A percentile compares a stretch with the other conserved stretches of the same genome.
Evolutionary conservation across 345 rosid species (phyloP).

Genomic region (Triadica sebifera): DNA sequence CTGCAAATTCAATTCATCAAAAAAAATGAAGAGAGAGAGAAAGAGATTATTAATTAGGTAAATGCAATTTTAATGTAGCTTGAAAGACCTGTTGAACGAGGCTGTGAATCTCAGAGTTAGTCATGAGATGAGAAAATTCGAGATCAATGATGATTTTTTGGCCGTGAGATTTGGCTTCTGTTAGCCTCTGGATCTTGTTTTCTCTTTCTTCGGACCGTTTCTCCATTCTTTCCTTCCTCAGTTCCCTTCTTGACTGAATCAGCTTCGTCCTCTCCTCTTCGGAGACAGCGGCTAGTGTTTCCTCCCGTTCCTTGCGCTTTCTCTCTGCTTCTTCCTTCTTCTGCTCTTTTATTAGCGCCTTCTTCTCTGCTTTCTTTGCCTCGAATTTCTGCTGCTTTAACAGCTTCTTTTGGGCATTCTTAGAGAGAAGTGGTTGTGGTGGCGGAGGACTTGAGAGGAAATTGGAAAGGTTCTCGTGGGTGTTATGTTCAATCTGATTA

Average conservation of each 20-base stretch:
- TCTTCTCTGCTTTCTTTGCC: slow-evolving; percentile 86
- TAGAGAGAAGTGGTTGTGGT: slow-evolving; percentile 39
- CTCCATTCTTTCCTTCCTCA: slow-evolving; percentile 73
- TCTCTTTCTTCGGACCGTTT: slow-evolving; percentile 67
- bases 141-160: slow-evolving; percentile 81
- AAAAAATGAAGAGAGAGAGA: not conserved
- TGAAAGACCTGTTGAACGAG: slow-evolving; percentile 75
- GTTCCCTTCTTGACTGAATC: slow-evolving; percentile 58
- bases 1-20: slow-evolving; percentile 38
- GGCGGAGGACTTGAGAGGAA: slow-evolving; percentile 2
- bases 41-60: not conserved
- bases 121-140: slow-evolving; percentile 78
- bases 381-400: slow-evolving; percentile 73
- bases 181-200: slow-evolving; percentile 55
- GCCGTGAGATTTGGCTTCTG: slow-evolving; percentile 56
- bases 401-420: slow-evolving; percentile 77
- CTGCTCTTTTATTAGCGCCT: slow-evolving; percentile 65
- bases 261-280: slow-evolving; percentile 70
- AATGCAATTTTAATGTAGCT: not conserved
- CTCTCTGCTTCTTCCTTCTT: slow-evolving; percentile 66
- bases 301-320: slow-evolving; percentile 61
- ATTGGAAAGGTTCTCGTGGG: slow-evolving; percentile 16
- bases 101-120: slow-evolving; percentile 67
- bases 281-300: slow-evolving; percentile 40
- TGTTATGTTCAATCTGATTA: slow-evolving; percentile 21